Evolutionary conservation across 208 protist species (phyloP).

Genomic region (Leishmania martiniquensis): DNA sequence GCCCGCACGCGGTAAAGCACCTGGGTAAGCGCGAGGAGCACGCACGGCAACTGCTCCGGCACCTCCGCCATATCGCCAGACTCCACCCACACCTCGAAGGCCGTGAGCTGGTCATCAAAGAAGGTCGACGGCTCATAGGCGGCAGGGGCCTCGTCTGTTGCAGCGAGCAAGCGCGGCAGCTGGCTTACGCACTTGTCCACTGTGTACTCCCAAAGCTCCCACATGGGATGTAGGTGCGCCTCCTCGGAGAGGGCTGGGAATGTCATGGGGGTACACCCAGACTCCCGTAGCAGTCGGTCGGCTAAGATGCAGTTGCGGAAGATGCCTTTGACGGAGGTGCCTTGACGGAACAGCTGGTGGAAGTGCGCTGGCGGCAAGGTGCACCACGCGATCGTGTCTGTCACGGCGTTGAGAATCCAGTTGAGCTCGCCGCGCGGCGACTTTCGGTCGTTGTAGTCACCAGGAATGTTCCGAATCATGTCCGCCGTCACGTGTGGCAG

Average conservation of each 20-base stretch:
- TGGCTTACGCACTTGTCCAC: slow-evolving; percentile 93
- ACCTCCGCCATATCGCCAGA: slow-evolving; percentile 87
- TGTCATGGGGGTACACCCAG: slow-evolving; percentile 96
- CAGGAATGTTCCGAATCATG: slow-evolving; percentile 84
- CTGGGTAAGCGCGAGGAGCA: slow-evolving; percentile 96
- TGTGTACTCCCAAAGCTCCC: slow-evolving; percentile 96
- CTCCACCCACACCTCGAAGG: slow-evolving; percentile 99
- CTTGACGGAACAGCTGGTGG: slow-evolving; percentile 96
- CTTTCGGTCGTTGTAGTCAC: slow-evolving; percentile 76
- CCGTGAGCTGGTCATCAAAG: slow-evolving; percentile 98
- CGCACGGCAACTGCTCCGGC: slow-evolving; percentile 97
- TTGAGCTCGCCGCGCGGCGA: slow-evolving; percentile 97
- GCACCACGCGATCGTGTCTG: slow-evolving; percentile 99
- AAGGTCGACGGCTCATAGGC: slow-evolving; percentile 93
- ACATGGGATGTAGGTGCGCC: slow-evolving; percentile 95
- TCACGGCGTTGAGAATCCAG: slow-evolving; percentile 99
- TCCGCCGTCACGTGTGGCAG: slow-evolving; percentile 87
- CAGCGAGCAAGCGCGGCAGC: slow-evolving; percentile 79
- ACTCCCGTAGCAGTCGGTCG: slow-evolving; percentile 94
- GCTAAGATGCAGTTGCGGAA: slow-evolving; percentile 99
- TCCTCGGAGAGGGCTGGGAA: slow-evolving; percentile 93
- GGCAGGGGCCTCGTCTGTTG: slow-evolving; percentile 9
- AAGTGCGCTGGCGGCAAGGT: slow-evolving; percentile 92
- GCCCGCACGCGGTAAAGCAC: slow-evolving; percentile 95
- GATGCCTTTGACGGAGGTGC: slow-evolving; percentile 94